phyloP scores from a whole-genome alignment of 306 rosid species.

The Prunus salicina region DNA sequence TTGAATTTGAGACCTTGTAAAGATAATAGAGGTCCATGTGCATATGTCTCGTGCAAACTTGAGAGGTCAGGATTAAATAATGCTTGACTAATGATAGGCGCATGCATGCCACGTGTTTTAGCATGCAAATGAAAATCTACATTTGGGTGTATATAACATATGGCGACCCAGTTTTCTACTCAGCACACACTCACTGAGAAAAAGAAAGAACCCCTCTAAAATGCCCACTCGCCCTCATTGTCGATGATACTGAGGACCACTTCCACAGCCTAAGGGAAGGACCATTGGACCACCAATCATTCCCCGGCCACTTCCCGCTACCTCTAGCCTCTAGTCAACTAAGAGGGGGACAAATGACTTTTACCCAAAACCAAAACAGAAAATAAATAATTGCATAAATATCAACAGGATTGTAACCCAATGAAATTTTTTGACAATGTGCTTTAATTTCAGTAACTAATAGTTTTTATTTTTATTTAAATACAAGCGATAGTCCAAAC shows the following conservation, averaged over 20 bases:
- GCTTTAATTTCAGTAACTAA: too few relatives aligned
- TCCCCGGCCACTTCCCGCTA: background rate
- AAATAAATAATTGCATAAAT: too few relatives aligned
- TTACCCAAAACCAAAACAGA: background rate
- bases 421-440: too few relatives aligned
- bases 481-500: too few relatives aligned
- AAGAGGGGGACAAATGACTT: background rate
- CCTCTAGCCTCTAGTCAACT: conserved; percentile 10
- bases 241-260: conserved; percentile 41
- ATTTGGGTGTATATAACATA: background rate
- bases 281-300: conserved; percentile 38
- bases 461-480: too few relatives aligned
- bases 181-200: background rate
- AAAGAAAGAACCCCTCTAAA: too few relatives aligned
- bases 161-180: background rate
- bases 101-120: conserved; percentile 47
- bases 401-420: too few relatives aligned
- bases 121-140: conserved; percentile 1
- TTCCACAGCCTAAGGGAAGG: conserved; percentile 48
- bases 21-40: too few relatives aligned
- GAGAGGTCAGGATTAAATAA: background rate
- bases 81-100: background rate
- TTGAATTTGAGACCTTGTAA: background rate
- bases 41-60: background rate
- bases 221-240: background rate